Evolutionary conservation across 352 stramenopile genomes (phyloP), one percentile per base, ranked within the genome.

Genomic region (Globisporangium uncinulatum): DNA sequence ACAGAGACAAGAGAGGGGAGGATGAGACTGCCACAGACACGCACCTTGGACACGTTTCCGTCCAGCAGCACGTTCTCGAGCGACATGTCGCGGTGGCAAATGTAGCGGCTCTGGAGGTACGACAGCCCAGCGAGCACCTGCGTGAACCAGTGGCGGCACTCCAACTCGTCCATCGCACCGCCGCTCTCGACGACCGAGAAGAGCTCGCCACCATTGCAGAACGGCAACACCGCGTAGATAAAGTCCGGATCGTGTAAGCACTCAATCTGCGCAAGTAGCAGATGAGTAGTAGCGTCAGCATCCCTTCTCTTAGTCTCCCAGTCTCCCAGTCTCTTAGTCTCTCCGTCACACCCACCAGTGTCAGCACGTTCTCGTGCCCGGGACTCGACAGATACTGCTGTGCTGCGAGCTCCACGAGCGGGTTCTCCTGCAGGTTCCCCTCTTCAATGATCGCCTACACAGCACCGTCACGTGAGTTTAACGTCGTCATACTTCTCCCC

Each of bases 1-100:
- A 19, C 29, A 5, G 34, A 39, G 15, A 36, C n/a, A 43, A 29
- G 24, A 29, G 24, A 29, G 24, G n/a, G n/a, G n/a, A n/a, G n/a
- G n/a, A n/a, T n/a, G n/a, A 50, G 17, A 34, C 34, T 5, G 6
- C 15, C 11, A n/a, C 2, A 32, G 31, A 34, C 11, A 32, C 37
- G 20, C 67, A 94, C 83, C 74, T 92, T 94, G 54, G 83, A 90
- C 4, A 79, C 84, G 57, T 91, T 73, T 57, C 82, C 82, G 56
- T 94, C 82, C 43, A 94, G 78, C 24, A 94, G 59, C 17, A 94
- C 82, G 56, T 94, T 94, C 67, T 94, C 83, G 54, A 94, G 59
- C 56, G 83, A 94, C 81, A 94, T 94, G 66, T 94, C 84, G 48
- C 84, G 84, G 64, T 94, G 84, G 64, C 80, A 92, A 72, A 91